Evolutionary conservation across 257 asterid genomes (phyloP), one percentile per base, ranked within the genome.

Genomic region (Vinca minor): DNA sequence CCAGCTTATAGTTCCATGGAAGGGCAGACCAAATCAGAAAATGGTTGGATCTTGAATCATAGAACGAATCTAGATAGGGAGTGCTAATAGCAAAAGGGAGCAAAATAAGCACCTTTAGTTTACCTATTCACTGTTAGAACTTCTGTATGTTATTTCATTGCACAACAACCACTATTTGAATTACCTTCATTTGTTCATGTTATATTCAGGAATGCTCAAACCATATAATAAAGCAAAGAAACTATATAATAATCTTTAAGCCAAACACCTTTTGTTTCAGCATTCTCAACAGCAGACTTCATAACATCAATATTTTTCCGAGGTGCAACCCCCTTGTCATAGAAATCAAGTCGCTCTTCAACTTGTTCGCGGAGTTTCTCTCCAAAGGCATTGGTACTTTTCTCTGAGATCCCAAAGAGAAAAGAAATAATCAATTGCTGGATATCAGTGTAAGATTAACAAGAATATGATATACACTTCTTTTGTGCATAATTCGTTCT

Each of bases 301-400:
- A 92, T 92, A 76, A 87, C 81, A 64, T 92, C 98, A 9, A 89
- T 75, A 78, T 92, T 92, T 74, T 92, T 92, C 35, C 95, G 91
- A 61, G 97, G 96, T 62, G 98, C 98, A 67, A 89, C 96, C 31
- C 97, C 98, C 78, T 89, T 87, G 69, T 92, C 98, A 59, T 92
- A 92, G 57, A 92, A 92, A 50, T 92, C 97, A 1, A 92, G 95
- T 8, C 98, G 74, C 76, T 92, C 98, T 74, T 92, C 98, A 64
- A 92, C 98, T 80, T 92, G 98, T 79, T 92, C 95, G 35, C 98
- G 96, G 48, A 92, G 97, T 71, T 92, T 89, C 78, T 87, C 98
- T 8, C 98, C 98, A 68, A 78, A 92, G 42, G 87, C 70, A 62
- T 81, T 79, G 46, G 98, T 87, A 47, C 58, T 92, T 63, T 81